A percentile compares a stretch with the other conserved stretches of the same genome.
phyloP scores from a whole-genome alignment of 2,329 filamentous ascomycete genomes.

The Epicoccum nigrum region DNA sequence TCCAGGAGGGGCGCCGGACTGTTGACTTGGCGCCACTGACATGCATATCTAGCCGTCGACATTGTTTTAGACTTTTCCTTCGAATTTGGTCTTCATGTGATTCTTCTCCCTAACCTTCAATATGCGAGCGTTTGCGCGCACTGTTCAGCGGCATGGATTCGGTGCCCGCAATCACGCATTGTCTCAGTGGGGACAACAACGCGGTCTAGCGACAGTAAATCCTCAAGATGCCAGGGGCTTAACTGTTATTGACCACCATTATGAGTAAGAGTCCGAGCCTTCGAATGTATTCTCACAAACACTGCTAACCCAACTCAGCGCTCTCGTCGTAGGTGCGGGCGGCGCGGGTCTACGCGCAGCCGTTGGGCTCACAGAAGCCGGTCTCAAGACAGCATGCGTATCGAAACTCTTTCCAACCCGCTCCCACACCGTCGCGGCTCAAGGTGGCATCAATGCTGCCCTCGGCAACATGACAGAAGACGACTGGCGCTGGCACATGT shows the following conservation, averaged over 20 bases:
- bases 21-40: constrained; percentile 27
- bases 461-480: constrained; percentile 63
- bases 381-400: constrained; percentile 69
- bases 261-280: constrained; percentile 32
- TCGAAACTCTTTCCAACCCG: constrained; percentile 69
- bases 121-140: constrained; percentile 36
- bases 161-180: constrained; percentile 14
- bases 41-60: constrained; percentile 6
- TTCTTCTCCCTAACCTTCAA: background rate
- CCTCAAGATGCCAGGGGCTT: constrained; percentile 25
- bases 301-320: constrained; percentile 30
- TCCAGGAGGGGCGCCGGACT: constrained; percentile 26
- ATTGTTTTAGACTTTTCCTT: constrained; percentile 4
- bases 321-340: constrained; percentile 59
- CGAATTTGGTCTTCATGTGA: background rate
- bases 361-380: constrained; percentile 68
- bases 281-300: background rate
- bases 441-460: constrained; percentile 68
- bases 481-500: constrained; percentile 67
- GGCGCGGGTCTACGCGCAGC: constrained; percentile 68
- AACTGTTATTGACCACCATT: constrained; percentile 44
- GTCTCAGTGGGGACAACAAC: constrained; percentile 8
- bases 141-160: constrained; percentile 26
- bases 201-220: constrained; percentile 27
- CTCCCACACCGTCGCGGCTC: constrained; percentile 70